A percentile compares a stretch with the other conserved stretches of the same genome.
phyloP scores from a whole-genome alignment of 495 filamentous ascomycete species.

The Penicillium herquei region DNA sequence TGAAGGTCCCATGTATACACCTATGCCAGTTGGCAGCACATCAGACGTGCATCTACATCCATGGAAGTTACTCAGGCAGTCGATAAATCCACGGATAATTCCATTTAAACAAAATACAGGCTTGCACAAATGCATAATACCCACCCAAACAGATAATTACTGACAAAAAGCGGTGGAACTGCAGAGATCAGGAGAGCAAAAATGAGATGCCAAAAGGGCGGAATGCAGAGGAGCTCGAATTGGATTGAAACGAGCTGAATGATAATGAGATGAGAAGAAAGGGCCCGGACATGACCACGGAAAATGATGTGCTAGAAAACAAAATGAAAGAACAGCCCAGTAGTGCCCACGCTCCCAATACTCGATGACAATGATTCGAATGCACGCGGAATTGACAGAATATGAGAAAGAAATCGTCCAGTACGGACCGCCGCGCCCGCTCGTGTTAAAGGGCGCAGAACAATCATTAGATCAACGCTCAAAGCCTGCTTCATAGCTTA shows the following conservation, averaged over 20 bases:
- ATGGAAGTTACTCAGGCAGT: neutral
- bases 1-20: too few species aligned
- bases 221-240: conserved; percentile 1
- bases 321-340: conserved; percentile 24
- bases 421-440: conserved; percentile 14
- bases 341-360: conserved; percentile 32
- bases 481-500: conserved; percentile 10
- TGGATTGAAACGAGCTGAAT: conserved; percentile 5
- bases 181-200: neutral
- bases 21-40: too few species aligned
- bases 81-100: neutral
- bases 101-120: neutral
- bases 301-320: conserved; percentile 30
- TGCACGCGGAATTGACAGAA: conserved; percentile 29
- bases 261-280: conserved; percentile 12
- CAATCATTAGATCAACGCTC: conserved; percentile 29
- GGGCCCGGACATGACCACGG: conserved; percentile 20
- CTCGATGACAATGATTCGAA: conserved; percentile 32
- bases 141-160: neutral
- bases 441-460: conserved; percentile 12
- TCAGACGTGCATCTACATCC: too few species aligned
- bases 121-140: neutral
- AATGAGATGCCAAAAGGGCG: neutral
- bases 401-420: conserved; percentile 18
- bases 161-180: neutral